Evolutionary conservation across 148 eudicot genomes (phyloP), one percentile per base, ranked within the genome.

Genomic region (Camellia lanceoleosa): DNA sequence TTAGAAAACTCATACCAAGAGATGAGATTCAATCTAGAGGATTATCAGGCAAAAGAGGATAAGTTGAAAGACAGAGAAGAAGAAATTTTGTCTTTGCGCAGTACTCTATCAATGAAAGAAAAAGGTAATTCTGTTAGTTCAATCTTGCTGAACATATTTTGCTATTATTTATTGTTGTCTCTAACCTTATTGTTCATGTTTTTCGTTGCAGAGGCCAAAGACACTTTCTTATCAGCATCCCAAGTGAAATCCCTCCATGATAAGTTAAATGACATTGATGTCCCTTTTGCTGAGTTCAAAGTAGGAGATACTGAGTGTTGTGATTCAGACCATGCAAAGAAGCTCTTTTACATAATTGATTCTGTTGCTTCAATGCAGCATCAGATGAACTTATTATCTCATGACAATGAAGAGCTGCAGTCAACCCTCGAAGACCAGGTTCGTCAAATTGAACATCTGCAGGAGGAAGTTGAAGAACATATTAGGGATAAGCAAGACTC

Each of bases 331-430:
- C 86, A 83, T 71, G 75, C 89, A 55, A 85, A 84, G 81, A 96
- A 91, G 89, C 94, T 96, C 69, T 78, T 85, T 58, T 89, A 87
- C 85, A 81, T 92, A 19, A 69, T 92, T 75, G 93, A 93, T 77
- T 85, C 68, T 64, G 86, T 85, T 68, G 75, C 85, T 30, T 84
- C 84, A 71, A 78, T 88, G 87, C 87, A 81, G 81, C 77, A 87
- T 71, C 88, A 89, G 76, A 77, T 85, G 64, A 78, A 73, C 70
- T 82, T 78, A 65, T 82, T 93, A 68, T 82, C 92, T 74, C 87
- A 77, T 71, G 91, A 91, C 68, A 91, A 88, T 58, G 88, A 90
- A 80, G 82, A 91, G 62, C 85, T 93, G 65, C 89, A 88, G 78
- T 85, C 89, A 75, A 82, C 81, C 55, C 81, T 91, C 82, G 83